Conservation (phyloP, 106 monocot species). For the Apostasia shenzhenica region DNA sequence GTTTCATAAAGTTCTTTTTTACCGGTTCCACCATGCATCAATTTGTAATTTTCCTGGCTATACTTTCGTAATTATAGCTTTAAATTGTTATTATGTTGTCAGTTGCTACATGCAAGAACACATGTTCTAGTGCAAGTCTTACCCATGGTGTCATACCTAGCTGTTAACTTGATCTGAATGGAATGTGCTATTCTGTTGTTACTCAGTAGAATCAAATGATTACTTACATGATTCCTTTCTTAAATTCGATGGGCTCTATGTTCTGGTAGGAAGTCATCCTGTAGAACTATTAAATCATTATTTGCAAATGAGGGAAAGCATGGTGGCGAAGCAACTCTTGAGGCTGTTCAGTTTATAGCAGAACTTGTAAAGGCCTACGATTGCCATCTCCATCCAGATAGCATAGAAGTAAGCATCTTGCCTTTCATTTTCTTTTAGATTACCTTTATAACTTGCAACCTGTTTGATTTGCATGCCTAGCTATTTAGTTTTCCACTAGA, state of each 20-base stretch:
- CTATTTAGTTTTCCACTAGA: neutral
- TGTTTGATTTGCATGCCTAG: neutral
- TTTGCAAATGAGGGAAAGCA: constrained; percentile 92
- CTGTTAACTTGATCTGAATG: too few species aligned
- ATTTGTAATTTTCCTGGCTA: too few species aligned
- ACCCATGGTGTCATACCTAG: too few species aligned
- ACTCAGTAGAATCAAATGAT: too few species aligned
- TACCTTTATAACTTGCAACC: neutral
- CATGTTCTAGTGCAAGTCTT: too few species aligned
- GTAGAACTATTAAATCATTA: constrained; percentile 61
- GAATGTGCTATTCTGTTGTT: too few species aligned
- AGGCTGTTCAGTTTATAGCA: constrained; percentile 85
- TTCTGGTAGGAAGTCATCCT: constrained; percentile 59
- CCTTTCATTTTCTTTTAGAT: neutral
- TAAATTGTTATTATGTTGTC: too few species aligned
- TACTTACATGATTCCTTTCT: too few species aligned
- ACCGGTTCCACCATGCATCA: too few species aligned
- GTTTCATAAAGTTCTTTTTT: too few species aligned
- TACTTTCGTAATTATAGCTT: too few species aligned
- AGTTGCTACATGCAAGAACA: too few species aligned
- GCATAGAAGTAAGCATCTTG: constrained; percentile 47
- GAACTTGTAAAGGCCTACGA: constrained; percentile 60
- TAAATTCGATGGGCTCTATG: neutral
- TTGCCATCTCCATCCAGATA: constrained; percentile 83
- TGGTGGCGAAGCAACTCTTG: constrained; percentile 81